These are phyloP conservation scores for Vaccinium darrowii DNA, from an alignment of 148 eudicot genomes.

Conservation along the genomic window DNA sequence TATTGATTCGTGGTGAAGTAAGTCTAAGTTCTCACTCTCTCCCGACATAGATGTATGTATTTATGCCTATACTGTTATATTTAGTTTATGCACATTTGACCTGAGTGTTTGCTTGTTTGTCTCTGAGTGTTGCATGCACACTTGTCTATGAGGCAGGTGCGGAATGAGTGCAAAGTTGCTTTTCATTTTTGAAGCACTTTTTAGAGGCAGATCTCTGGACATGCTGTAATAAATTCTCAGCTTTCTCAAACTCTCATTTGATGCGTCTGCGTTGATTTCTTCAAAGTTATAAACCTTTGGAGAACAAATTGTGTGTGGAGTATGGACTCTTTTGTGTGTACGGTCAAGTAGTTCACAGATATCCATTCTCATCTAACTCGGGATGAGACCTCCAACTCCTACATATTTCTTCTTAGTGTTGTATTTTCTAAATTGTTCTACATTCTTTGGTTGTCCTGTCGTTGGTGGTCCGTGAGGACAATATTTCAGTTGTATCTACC, in stretches of 20 bases:
- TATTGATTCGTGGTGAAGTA: slow-evolving; percentile 81
- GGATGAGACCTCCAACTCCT: not conserved
- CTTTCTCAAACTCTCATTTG: not conserved
- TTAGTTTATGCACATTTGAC: not conserved
- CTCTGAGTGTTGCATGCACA: not conserved
- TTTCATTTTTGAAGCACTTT: not conserved
- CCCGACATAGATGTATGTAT: not conserved
- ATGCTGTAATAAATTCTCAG: not conserved
- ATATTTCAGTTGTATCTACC: not conserved
- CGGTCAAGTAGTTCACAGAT: not conserved
- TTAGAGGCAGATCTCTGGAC: not conserved
- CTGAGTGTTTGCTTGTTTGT: not conserved
- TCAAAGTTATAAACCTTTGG: not conserved
- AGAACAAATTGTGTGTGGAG: not conserved
- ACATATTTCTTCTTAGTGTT: not conserved
- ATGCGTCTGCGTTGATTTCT: not conserved
- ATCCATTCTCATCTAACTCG: not conserved
- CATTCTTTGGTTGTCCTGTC: not conserved
- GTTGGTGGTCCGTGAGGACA: not conserved
- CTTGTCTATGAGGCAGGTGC: not conserved
- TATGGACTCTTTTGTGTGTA: not conserved
- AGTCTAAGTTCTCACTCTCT: slow-evolving; percentile 19
- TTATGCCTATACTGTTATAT: not conserved
- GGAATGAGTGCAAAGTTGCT: slow-evolving; percentile 7
- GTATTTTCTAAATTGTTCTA: not conserved